Evolutionary conservation across 257 asterid genomes (phyloP).

Genomic region (Ophiorrhiza pumila): DNA sequence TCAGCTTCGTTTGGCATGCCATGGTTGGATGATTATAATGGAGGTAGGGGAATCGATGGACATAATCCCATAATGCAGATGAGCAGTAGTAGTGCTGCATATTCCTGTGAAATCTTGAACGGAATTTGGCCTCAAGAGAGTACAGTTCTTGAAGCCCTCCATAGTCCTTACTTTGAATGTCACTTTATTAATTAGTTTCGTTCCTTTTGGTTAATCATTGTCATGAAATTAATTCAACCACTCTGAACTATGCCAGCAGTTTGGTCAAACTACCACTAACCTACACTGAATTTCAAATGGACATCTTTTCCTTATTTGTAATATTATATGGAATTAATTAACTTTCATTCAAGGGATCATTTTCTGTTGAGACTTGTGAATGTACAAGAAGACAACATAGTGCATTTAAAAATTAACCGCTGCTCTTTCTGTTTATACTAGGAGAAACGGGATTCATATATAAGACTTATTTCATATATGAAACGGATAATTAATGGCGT

Average conservation of each 20-base stretch:
- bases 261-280: conserved; percentile 1
- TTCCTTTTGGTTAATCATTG: background rate
- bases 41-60: conserved; percentile 20
- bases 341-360: background rate
- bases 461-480: no score
- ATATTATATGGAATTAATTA: background rate
- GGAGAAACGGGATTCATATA: no score
- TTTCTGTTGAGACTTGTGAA: background rate
- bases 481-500: no score
- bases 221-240: background rate
- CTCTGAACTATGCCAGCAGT: background rate
- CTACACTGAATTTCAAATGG: background rate
- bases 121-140: background rate
- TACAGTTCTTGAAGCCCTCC: conserved; percentile 4
- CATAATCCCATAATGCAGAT: conserved; percentile 4
- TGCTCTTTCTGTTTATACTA: no score
- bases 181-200: background rate
- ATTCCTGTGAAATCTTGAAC: background rate
- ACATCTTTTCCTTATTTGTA: background rate
- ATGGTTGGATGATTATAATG: conserved; percentile 8
- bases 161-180: background rate
- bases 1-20: conserved; percentile 16
- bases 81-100: background rate
- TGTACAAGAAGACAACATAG: background rate
- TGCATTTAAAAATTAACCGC: no score